phyloP scores from a whole-genome alignment of 352 stramenopile genomes.

The Phytophthora pseudosyringae region DNA sequence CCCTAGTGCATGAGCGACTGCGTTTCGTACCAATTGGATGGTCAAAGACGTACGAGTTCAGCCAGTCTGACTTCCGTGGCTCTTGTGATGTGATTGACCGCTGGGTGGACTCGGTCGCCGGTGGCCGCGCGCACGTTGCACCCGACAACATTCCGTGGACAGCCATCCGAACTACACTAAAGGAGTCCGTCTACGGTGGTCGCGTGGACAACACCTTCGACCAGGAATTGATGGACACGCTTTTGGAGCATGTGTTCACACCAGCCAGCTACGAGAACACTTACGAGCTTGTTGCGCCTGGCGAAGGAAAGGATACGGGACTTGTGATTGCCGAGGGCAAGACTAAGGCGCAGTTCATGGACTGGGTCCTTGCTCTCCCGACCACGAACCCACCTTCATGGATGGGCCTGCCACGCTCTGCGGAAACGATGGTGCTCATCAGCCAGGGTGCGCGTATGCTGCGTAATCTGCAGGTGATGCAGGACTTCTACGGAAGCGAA shows the following conservation, averaged over 20 bases:
- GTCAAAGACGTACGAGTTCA: slow-evolving; percentile 99
- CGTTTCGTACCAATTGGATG: slow-evolving; percentile 98
- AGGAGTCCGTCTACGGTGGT: slow-evolving; percentile 98
- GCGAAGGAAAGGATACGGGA: slow-evolving; percentile 48
- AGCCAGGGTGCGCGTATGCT: slow-evolving; percentile 79
- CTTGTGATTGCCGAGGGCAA: slow-evolving; percentile 90
- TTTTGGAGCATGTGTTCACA: slow-evolving; percentile 95
- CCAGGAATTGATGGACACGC: slow-evolving; percentile 94
- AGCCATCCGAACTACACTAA: slow-evolving; percentile 96
- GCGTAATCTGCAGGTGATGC: slow-evolving; percentile 83
- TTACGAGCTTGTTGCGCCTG: slow-evolving; percentile 65
- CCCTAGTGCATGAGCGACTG: slow-evolving; percentile 97
- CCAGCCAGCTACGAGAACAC: slow-evolving; percentile 94
- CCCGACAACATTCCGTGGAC: slow-evolving; percentile 98
- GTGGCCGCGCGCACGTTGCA: slow-evolving; percentile 89
- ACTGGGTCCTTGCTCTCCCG: slow-evolving; percentile 89
- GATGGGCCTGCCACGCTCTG: slow-evolving; percentile 92
- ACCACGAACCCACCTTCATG: slow-evolving; percentile 92
- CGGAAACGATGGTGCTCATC: slow-evolving; percentile 91
- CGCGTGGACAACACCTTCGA: slow-evolving; percentile 97
- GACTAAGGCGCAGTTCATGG: slow-evolving; percentile 92
- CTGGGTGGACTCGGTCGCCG: slow-evolving; percentile 92
- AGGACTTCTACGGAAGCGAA: slow-evolving; percentile 83
- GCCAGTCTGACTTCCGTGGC: slow-evolving; percentile 97
- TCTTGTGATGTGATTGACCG: slow-evolving; percentile 98